Base-by-base conservation (phyloP, 208 protist species). In the Kentomonas sorsogonicus region DNA sequence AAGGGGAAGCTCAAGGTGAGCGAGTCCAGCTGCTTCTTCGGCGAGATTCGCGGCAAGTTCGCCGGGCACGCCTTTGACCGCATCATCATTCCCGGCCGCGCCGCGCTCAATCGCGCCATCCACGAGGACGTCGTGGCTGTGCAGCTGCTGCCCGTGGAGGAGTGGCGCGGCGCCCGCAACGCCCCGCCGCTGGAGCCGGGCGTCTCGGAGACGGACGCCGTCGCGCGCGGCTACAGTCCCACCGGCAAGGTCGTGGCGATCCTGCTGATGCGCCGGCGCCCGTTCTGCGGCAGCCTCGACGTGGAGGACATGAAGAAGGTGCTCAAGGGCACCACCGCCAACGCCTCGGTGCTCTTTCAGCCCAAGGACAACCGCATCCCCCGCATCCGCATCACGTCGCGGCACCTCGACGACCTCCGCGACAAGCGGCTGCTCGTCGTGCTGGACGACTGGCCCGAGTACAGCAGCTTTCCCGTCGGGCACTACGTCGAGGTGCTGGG, bases 401-500 rank as follows among this genome's bases (percentile, higher is more conserved):
- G 63, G 13, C 86, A 96, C 56, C 48, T 83, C 18, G 61, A 82
- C 30, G 74, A 90, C 51, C 61, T 97, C 38, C 73, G 83, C 29
- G 85, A 93, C 56, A 97, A 97, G 63, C 70, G 97, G 23, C 66
- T 98, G 7, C 78, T 94, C 30, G 93, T 98, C n/a, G 82, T 90
- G 22, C 93, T 98, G n/a, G 96, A 98, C 61, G 74, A 86, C 48
- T 99, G 97, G 97, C 67, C 85, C 2, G 41, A 71, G 20, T 85
- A 80, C 64, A 90, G 75, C 48, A 86, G 72, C 47, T 97, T 96
- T 69, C 97, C 97, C 5, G 65, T 81, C 9, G 97, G 95, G 16
- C 95, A 98, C 69, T 96, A 96, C 63, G 83, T 98, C 6, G 76
- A 84, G 46, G 78, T 91, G 16, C 62, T 99, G 27, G 97, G 97